Base-by-base conservation (phyloP, 495 filamentous ascomycete genomes). In the Aspergillus haitiensis region DNA sequence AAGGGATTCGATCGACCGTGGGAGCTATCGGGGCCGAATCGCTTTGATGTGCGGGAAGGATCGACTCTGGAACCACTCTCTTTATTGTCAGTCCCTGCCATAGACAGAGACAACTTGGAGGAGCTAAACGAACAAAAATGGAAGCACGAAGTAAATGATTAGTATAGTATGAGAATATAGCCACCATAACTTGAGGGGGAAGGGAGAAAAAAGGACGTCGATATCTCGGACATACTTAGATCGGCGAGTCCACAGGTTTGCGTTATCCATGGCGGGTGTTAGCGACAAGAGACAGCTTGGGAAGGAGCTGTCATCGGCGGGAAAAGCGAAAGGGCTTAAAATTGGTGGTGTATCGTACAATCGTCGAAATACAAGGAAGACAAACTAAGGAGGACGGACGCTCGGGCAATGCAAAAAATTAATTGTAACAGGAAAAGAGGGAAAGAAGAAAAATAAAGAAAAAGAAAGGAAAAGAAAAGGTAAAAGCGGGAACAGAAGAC, bases 71-170 rank as follows among this genome's bases (percentile, higher is more conserved):
- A 79, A 75, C 67, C 66, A 69, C 68, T 72, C 52, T 85, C 83
- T 76, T 87, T 82, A 72, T 75, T 70, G 63, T 79, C 78, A 65
- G 77, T 79, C 61, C 83, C 82, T 61, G 88, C 79, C 67, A 90
- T 92, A 64, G 92, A 90, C 46, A 97, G 81, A 56, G 90, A 94
- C 77, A 97, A 87, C 80, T 95, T 98, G 82, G 84, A 90, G 72
- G 84, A 81, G 81, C 88, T 93, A 46, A 16, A 36, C 48, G 52
- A 50, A 56, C 55, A 33, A 59, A 46, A 39, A 54, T 27, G 36
- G 3, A 40, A 59, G 36, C 64, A 67, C 59, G 27, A 56, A 35
- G 33, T 46, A 47, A 37, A 27, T 27, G 31, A 6, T 45, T 47
- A 45, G 45, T n/a, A 27, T 27, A 27, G 21, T 27, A 27, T 27